phyloP scores from a whole-genome alignment of 306 rosid genomes.

The Cicer judaicum region DNA sequence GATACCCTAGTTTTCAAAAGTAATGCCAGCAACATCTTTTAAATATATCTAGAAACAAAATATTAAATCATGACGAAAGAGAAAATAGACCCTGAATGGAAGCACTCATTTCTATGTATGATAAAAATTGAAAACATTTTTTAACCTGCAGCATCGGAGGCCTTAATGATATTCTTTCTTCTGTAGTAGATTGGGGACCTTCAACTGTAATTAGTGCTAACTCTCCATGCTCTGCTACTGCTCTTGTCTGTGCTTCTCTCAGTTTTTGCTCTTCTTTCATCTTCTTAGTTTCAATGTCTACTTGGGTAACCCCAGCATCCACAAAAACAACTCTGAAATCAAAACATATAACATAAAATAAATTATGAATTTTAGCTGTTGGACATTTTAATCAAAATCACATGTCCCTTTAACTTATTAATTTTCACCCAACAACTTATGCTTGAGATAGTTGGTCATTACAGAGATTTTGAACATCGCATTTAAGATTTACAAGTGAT shows the following conservation, averaged over 20 bases:
- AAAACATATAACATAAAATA: conserved; percentile 37
- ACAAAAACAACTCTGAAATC: conserved; percentile 86
- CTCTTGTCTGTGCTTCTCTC: conserved; percentile 76
- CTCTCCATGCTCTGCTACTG: conserved; percentile 87
- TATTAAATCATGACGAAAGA: conserved; percentile 33
- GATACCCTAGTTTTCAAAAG: conserved; percentile 1
- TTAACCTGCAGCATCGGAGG: conserved; percentile 97
- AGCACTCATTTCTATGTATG: conserved; percentile 27
- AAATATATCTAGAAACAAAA: conserved; percentile 36
- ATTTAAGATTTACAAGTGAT: conserved; percentile 8
- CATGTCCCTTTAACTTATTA: background rate
- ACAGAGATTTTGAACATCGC: conserved; percentile 21
- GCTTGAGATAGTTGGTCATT: conserved; percentile 7
- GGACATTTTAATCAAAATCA: conserved; percentile 13
- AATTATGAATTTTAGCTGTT: conserved; percentile 1
- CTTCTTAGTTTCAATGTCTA: conserved; percentile 87
- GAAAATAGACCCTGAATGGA: conserved; percentile 29
- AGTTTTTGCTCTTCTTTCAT: conserved; percentile 86
- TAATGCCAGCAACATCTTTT: conserved; percentile 22
- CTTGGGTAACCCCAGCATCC: conserved; percentile 89
- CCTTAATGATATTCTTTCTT: conserved; percentile 83
- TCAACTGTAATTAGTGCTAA: conserved; percentile 89
- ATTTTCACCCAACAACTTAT: conserved; percentile 17
- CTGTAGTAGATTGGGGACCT: conserved; percentile 66
- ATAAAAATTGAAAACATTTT: conserved; percentile 29